Conservation (phyloP, 1,139 yeast species). For the Casaregolazyma suthepensis region DNA sequence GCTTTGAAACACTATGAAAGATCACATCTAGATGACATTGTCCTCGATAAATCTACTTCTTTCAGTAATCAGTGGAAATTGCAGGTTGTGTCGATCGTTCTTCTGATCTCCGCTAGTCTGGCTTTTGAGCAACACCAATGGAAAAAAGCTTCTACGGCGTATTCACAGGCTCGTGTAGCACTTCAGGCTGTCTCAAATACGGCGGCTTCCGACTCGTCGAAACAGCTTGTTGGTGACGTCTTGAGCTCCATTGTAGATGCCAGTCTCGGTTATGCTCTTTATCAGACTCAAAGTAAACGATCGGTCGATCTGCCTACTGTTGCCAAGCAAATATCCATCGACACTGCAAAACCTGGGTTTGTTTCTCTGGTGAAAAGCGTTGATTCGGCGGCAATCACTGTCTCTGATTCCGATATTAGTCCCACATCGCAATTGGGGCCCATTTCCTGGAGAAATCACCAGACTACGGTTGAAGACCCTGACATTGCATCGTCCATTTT, state of each 20-base stretch:
- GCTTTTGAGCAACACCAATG: slow-evolving; percentile 57
- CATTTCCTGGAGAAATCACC: slow-evolving; percentile 67
- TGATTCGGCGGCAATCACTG: slow-evolving; percentile 7
- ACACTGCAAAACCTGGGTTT: slow-evolving; percentile 10
- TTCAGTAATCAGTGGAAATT: slow-evolving; percentile 27
- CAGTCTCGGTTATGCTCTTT: slow-evolving; percentile 52
- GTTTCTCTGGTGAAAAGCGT: slow-evolving; percentile 17
- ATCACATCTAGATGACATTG: slow-evolving; percentile 32
- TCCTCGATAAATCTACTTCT: slow-evolving; percentile 36
- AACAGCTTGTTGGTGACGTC: slow-evolving; percentile 48
- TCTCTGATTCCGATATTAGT: slow-evolving; percentile 16
- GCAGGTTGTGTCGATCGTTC: slow-evolving; percentile 56
- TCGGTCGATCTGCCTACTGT: slow-evolving; percentile 28
- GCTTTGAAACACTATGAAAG: slow-evolving; percentile 41
- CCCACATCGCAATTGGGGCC: slow-evolving; percentile 28
- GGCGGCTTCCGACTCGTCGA: slow-evolving; percentile 10
- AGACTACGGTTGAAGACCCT: slow-evolving; percentile 63
- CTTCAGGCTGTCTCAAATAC: slow-evolving; percentile 28
- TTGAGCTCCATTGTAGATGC: slow-evolving; percentile 64
- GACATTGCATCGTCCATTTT: slow-evolving; percentile 60
- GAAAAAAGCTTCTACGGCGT: slow-evolving; percentile 46
- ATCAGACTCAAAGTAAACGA: slow-evolving; percentile 35
- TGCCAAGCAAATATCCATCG: slow-evolving; percentile 24
- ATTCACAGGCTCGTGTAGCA: slow-evolving; percentile 57
- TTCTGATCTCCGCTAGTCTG: slow-evolving; percentile 55